Conservation (phyloP, 148 eudicot genomes). For the Cornus kousa region DNA sequence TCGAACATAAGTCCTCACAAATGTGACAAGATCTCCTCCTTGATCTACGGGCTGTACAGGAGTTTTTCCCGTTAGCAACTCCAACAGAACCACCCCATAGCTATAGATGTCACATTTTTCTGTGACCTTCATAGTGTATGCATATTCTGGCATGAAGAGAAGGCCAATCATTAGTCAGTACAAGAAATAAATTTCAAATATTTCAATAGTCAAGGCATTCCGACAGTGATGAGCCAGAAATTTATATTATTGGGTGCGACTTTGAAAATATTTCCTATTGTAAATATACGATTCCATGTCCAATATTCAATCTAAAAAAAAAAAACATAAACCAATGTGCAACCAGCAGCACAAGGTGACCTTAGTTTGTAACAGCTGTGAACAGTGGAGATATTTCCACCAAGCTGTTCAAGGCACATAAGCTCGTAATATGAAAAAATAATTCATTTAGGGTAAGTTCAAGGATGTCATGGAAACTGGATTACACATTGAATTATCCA, state of each 20-base stretch:
- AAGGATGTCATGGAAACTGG: neutral
- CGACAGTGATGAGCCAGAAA: no score
- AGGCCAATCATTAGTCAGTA: neutral
- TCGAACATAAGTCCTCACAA: slow-evolving; percentile 60
- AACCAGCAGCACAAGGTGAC: neutral
- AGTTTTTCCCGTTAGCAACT: slow-evolving; percentile 81
- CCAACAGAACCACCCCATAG: slow-evolving; percentile 91
- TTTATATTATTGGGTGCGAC: no score
- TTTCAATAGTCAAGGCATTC: no score
- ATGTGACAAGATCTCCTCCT: slow-evolving; percentile 89
- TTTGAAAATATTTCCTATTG: no score
- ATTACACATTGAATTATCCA: neutral
- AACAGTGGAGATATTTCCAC: neutral
- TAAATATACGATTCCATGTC: neutral
- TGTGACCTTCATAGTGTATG: slow-evolving; percentile 96
- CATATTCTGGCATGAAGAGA: slow-evolving; percentile 63
- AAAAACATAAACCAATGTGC: neutral
- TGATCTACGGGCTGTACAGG: slow-evolving; percentile 89
- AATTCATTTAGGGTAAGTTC: neutral
- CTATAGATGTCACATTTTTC: slow-evolving; percentile 98
- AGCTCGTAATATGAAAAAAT: neutral
- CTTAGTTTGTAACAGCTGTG: neutral
- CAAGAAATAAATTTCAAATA: neutral
- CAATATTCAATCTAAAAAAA: neutral
- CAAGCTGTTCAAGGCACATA: neutral